A percentile compares a stretch with the other conserved stretches of the same genome.
Conservation (phyloP, 352 stramenopile species). For the Phytophthora tentaculata region DNA sequence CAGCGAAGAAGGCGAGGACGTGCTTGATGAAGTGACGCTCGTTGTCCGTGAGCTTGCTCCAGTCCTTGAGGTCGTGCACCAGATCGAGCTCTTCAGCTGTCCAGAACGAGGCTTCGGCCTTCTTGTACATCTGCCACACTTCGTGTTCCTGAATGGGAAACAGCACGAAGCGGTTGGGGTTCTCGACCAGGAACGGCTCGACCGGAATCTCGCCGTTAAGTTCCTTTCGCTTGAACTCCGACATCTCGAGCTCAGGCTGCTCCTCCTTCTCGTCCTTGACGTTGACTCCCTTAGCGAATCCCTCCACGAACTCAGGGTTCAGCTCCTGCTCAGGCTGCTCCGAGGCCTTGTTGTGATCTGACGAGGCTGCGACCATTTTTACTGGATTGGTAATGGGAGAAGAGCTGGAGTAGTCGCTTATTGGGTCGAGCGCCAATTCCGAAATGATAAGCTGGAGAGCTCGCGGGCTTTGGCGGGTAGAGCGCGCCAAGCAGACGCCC, state of each 20-base stretch:
- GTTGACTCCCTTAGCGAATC: slow-evolving; percentile 22
- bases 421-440: slow-evolving; percentile 35
- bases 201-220: slow-evolving; percentile 79
- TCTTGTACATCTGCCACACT: slow-evolving; percentile 99
- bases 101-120: slow-evolving; percentile 99
- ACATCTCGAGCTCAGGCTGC: slow-evolving; percentile 55
- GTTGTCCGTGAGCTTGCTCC: slow-evolving; percentile 93
- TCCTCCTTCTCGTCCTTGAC: slow-evolving; percentile 37
- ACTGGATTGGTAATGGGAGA: neutral
- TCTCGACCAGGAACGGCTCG: slow-evolving; percentile 96
- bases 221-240: slow-evolving; percentile 89
- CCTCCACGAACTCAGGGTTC: slow-evolving; percentile 28
- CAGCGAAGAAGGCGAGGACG: slow-evolving; percentile 99
- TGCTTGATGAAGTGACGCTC: slow-evolving; percentile 98
- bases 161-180: slow-evolving; percentile 97
- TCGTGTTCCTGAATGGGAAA: slow-evolving; percentile 98
- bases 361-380: slow-evolving; percentile 48
- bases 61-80: slow-evolving; percentile 96
- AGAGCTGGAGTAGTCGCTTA: slow-evolving; percentile 22
- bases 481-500: slow-evolving; percentile 20
- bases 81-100: slow-evolving; percentile 99
- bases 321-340: slow-evolving; percentile 44
- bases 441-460: slow-evolving; percentile 32
- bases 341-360: slow-evolving; percentile 28
- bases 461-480: slow-evolving; percentile 2